Percentiles rank a stretch among this genome's conserved stretches.
These are phyloP conservation scores for Hibiscus syriacus DNA, from an alignment of 345 rosid genomes.

Conservation along the genomic window DNA sequence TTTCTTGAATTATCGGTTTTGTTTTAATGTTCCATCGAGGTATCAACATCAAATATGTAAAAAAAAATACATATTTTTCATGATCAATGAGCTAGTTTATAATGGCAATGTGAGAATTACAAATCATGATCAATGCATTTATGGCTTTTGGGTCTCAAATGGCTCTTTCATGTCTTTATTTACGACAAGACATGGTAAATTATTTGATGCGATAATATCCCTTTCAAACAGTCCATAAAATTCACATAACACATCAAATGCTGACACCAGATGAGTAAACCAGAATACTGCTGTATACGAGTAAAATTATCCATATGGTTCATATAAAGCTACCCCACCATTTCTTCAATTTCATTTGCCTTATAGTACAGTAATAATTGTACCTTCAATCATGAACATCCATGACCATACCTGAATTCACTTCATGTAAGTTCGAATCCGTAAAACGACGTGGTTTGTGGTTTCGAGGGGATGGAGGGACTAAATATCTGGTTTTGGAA, in stretches of 20 bases:
- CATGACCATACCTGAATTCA: slow-evolving; percentile 16
- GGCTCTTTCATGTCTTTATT: too few species aligned
- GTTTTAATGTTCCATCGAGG: background rate
- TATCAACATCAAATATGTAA: too few species aligned
- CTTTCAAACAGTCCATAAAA: background rate
- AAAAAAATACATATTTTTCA: background rate
- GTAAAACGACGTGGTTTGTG: slow-evolving; percentile 11
- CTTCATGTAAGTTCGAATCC: slow-evolving; percentile 13
- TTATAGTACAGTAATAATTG: background rate
- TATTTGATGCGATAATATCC: background rate
- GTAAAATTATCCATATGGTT: background rate
- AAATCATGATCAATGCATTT: too few species aligned
- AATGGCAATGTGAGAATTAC: background rate
- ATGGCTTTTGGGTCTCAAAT: too few species aligned
- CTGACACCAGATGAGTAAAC: slow-evolving; percentile 4
- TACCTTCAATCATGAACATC: slow-evolving; percentile 16
- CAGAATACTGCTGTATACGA: background rate
- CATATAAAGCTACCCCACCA: slow-evolving; percentile 2
- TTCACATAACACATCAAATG: slow-evolving; percentile 7
- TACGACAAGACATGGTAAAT: background rate
- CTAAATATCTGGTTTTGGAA: slow-evolving; percentile 26
- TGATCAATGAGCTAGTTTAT: background rate
- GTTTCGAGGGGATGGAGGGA: slow-evolving; percentile 5
- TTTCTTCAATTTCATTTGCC: too few species aligned
- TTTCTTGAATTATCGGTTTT: background rate